Percentiles rank a stretch among this genome's conserved stretches.
phyloP scores from a whole-genome alignment of 2,329 filamentous ascomycete genomes.

The Sarocladium brachiariae region DNA sequence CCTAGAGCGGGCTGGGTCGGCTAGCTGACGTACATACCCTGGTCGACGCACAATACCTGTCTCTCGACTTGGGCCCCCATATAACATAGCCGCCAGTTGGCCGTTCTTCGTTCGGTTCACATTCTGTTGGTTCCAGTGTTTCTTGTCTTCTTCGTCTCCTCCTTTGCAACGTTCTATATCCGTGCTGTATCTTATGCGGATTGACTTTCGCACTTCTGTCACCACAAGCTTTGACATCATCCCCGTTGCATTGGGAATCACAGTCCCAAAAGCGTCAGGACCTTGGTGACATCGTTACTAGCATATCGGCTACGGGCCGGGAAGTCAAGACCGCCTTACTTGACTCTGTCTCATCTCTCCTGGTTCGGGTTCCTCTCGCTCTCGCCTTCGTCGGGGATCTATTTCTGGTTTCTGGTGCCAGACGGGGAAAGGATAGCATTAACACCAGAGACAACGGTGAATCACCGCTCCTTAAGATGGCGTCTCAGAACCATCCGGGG shows the following conservation, averaged over 20 bases:
- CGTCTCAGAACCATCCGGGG: constrained; percentile 28
- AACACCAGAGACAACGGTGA: background rate
- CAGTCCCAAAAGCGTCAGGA: background rate
- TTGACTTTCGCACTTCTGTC: background rate
- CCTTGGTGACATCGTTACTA: background rate
- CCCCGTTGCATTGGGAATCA: background rate
- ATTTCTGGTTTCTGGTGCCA: background rate
- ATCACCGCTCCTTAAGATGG: constrained; percentile 23
- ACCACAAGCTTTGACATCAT: background rate
- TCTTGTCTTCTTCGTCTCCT: background rate
- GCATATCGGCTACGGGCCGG: background rate
- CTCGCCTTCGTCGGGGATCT: background rate
- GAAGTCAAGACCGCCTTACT: background rate
- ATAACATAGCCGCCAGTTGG: constrained; percentile 5
- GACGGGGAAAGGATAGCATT: background rate
- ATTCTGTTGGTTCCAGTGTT: background rate
- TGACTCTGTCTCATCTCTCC: constrained; percentile 9
- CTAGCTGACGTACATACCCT: background rate
- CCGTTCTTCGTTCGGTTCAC: background rate
- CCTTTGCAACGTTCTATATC: background rate
- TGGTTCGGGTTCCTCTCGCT: no score
- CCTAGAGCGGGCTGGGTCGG: background rate
- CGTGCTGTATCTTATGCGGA: background rate
- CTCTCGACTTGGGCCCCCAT: background rate
- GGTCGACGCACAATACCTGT: background rate